A percentile compares a stretch with the other conserved stretches of the same genome.
Evolutionary conservation across 495 filamentous ascomycete species (phyloP).

Genomic region (Evansstolkia leycettana): DNA sequence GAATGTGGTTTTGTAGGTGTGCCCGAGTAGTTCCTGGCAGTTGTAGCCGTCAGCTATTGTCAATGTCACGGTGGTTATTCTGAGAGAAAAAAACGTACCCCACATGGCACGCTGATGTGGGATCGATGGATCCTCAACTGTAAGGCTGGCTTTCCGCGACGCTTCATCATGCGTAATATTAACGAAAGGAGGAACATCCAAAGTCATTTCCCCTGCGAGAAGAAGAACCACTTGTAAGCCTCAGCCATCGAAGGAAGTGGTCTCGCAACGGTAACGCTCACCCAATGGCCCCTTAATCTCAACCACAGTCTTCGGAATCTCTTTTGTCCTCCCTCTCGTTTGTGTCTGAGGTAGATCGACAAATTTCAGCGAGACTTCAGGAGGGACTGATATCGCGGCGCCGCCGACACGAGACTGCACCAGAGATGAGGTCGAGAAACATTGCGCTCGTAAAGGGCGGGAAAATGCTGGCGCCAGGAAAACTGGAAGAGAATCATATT

Average conservation of each 20-base stretch:
- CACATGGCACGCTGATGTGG: conserved; percentile 90
- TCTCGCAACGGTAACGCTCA: conserved; percentile 16
- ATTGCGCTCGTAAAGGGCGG: conserved; percentile 32
- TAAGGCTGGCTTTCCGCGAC: conserved; percentile 48
- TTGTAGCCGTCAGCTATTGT: conserved; percentile 1
- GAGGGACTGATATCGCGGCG: conserved; percentile 70
- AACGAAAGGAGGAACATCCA: conserved; percentile 63
- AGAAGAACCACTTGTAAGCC: conserved; percentile 4
- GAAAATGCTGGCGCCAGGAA: conserved; percentile 71
- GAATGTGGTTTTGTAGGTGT: conserved; percentile 78
- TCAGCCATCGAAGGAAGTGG: background rate
- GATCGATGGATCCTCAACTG: conserved; percentile 46
- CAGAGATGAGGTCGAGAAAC: conserved; percentile 58
- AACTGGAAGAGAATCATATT: conserved; percentile 38
- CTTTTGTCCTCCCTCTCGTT: conserved; percentile 39
- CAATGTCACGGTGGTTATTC: conserved; percentile 4
- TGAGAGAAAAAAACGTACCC: conserved; percentile 49
- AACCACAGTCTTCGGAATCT: conserved; percentile 42
- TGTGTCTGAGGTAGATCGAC: conserved; percentile 42
- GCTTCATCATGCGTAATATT: conserved; percentile 51
- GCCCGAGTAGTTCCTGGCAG: conserved; percentile 69
- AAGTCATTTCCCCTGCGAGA: conserved; percentile 49
- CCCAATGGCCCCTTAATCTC: conserved; percentile 68
- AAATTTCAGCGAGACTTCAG: conserved; percentile 60
- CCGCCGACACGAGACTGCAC: conserved; percentile 70